A percentile compares a stretch with the other conserved stretches of the same genome.
Evolutionary conservation across 2,329 filamentous ascomycete species (phyloP).

Genomic region (Sporothrix curviconia): DNA sequence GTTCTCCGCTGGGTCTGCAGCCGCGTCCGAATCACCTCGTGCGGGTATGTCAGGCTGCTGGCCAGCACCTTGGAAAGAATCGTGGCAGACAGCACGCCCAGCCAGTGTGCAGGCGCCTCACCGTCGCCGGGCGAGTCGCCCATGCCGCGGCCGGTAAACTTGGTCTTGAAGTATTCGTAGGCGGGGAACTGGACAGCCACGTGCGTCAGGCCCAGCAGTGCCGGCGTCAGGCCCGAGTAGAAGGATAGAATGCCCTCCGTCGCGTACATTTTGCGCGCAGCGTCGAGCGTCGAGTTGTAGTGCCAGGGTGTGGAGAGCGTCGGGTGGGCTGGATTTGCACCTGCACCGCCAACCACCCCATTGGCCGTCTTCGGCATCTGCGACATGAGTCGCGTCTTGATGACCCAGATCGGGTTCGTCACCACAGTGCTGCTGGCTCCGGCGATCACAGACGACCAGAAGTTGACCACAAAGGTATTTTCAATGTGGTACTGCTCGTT

Average conservation of each 20-base stretch:
- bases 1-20: slow-evolving; percentile 87
- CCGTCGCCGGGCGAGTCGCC: slow-evolving; percentile 56
- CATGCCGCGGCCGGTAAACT: slow-evolving; percentile 85
- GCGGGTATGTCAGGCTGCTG: slow-evolving; percentile 91
- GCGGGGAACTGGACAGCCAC: slow-evolving; percentile 96
- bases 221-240: slow-evolving; percentile 90
- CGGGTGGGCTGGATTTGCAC: slow-evolving; percentile 47
- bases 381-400: slow-evolving; percentile 97
- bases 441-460: slow-evolving; percentile 84
- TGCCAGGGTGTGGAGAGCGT: slow-evolving; percentile 71
- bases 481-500: slow-evolving; percentile 8
- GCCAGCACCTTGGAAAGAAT: slow-evolving; percentile 92
- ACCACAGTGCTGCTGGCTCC: slow-evolving; percentile 88
- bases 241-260: slow-evolving; percentile 85
- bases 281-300: slow-evolving; percentile 83
- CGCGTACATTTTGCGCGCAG: slow-evolving; percentile 90
- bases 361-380: slow-evolving; percentile 50
- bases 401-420: slow-evolving; percentile 98
- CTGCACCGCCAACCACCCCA: slow-evolving; percentile 18
- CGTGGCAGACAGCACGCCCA: slow-evolving; percentile 79
- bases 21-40: slow-evolving; percentile 90
- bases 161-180: slow-evolving; percentile 87
- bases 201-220: slow-evolving; percentile 83
- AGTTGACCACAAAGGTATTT: slow-evolving; percentile 70
- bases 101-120: slow-evolving; percentile 61